Percentiles rank a stretch among this genome's conserved stretches.
Evolutionary conservation across 768 basidiomycete genomes (phyloP).

Genomic region (Collybia nuda): DNA sequence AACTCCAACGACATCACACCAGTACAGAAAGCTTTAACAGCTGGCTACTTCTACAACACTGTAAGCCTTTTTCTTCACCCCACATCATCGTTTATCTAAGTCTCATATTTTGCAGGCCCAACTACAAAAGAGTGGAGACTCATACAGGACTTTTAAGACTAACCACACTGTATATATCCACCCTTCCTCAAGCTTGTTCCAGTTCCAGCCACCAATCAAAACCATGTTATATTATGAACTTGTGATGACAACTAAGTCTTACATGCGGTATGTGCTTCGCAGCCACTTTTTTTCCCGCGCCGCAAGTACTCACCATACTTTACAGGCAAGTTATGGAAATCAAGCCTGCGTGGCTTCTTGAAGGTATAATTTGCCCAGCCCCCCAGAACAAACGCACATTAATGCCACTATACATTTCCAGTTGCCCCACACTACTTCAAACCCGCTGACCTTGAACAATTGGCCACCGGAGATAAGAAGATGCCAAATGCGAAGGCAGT

Average conservation of each 20-base stretch:
- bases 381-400: slow-evolving; percentile 3
- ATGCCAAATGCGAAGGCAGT: slow-evolving; percentile 88
- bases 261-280: slow-evolving; percentile 72
- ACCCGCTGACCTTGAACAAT: slow-evolving; percentile 74
- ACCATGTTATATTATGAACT: slow-evolving; percentile 94
- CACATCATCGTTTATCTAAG: slow-evolving; percentile 1
- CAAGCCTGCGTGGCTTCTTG: slow-evolving; percentile 90
- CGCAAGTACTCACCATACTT: background rate
- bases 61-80: slow-evolving; percentile 38
- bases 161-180: slow-evolving; percentile 97
- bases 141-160: slow-evolving; percentile 94
- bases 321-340: slow-evolving; percentile 95
- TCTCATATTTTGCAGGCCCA: slow-evolving; percentile 56
- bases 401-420: slow-evolving; percentile 24
- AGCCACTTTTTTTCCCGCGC: too few species aligned
- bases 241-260: slow-evolving; percentile 97
- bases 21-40: slow-evolving; percentile 91
- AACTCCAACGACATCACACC: slow-evolving; percentile 93
- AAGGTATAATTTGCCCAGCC: slow-evolving; percentile 48
- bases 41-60: slow-evolving; percentile 96
- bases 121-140: slow-evolving; percentile 94
- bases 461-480: slow-evolving; percentile 83
- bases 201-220: slow-evolving; percentile 90
- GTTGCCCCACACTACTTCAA: slow-evolving; percentile 99
- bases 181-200: slow-evolving; percentile 93